Base-by-base conservation (phyloP, 2,329 filamentous ascomycete genomes). In the Curvularia eragrostidis region DNA sequence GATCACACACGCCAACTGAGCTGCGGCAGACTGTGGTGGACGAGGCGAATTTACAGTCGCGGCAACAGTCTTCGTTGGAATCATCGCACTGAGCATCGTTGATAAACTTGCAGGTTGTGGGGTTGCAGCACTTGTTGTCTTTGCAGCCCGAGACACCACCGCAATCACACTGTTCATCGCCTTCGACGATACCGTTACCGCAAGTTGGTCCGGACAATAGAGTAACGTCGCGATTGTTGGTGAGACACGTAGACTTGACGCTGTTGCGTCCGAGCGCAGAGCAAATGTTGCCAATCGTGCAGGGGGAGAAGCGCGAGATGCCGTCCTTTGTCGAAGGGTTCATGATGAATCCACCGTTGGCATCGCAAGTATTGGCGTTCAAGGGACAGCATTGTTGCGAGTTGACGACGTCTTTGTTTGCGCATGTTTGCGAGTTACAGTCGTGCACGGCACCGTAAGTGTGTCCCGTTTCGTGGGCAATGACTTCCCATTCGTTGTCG, bases 371-470 rank as follows among this genome's bases (percentile, higher is more conserved):
- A 41, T 61, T 75, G 8, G 80, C 70, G 66, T 83, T 90, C 7
- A 97, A 81, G 0, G 93, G 95, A 68, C 95, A 99, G 77, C 95
- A 99, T 72, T 87, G 84, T 41, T 87, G 86, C 1, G 85, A 80
- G 53, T 78, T 82, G 63, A 88, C 83, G 1, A 79, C 78, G 36
- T 86, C 85, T 19, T 85, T 82, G 58, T 91, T 83, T 6, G 71
- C 68, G 73, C 94, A 98, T 2, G 89, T 84, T n/a, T 77, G 61
- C 0, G 81, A 73, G 2, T 87, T 90, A 77, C 95, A 99, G 77
- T 99, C 95, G 77, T 99, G 95, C 9, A 97, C 92, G 5, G 94
- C 95, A 44, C 94, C 94, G 75, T 97, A 98, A 0, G 93, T 98
- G 76, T 98, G 94, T 1, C 93, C 94, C 3, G 89, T 89, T 77